A percentile compares a stretch with the other conserved stretches of the same genome.
These are phyloP conservation scores for Corymbia citriodora DNA, from an alignment of 441 rosid genomes.

Conservation along the genomic window DNA sequence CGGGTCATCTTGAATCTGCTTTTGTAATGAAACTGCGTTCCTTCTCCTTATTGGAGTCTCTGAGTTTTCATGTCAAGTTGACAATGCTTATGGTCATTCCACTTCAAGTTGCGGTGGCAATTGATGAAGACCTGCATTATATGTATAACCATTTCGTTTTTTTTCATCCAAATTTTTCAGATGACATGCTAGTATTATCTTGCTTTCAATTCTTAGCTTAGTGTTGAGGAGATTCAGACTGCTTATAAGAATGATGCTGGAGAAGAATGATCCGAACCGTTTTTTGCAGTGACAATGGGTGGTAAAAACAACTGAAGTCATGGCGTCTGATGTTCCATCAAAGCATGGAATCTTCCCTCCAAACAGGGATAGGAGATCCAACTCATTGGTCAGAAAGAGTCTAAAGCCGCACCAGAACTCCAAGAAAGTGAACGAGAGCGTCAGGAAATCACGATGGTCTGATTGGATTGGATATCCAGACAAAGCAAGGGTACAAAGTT, in stretches of 20 bases:
- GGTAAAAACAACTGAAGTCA: not conserved
- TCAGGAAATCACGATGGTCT: slow-evolving; percentile 12
- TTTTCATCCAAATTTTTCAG: not conserved
- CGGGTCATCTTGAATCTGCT: not conserved
- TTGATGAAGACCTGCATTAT: not conserved
- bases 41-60: not conserved
- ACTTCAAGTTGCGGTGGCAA: not conserved
- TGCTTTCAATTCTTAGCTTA: not conserved
- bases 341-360: slow-evolving; percentile 4
- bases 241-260: not conserved
- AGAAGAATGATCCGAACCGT: not conserved
- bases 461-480: slow-evolving; percentile 22
- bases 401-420: slow-evolving; percentile 27
- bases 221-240: not conserved
- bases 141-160: not conserved
- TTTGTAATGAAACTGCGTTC: not conserved
- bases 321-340: slow-evolving; percentile 13
- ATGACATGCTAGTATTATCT: not conserved
- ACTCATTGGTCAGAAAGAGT: slow-evolving; percentile 17
- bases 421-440: slow-evolving; percentile 30
- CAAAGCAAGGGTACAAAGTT: slow-evolving; percentile 22
- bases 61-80: not conserved
- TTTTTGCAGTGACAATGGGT: not conserved
- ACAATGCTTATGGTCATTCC: not conserved
- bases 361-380: slow-evolving; percentile 15